Base-by-base conservation (phyloP, 2,329 filamentous ascomycete species). In the Fusarium sambucinum region DNA sequence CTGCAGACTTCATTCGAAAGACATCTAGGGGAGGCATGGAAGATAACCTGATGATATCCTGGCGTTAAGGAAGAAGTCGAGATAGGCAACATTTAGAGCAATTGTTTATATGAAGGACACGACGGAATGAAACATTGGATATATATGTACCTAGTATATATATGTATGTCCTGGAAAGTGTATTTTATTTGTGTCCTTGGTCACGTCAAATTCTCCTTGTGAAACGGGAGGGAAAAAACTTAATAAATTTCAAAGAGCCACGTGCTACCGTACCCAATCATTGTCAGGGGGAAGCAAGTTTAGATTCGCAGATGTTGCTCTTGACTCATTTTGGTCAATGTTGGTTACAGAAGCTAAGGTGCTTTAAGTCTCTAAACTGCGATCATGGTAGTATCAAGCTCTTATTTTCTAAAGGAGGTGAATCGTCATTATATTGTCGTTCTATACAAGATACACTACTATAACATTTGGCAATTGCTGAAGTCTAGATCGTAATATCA, bases 61-160 rank as follows among this genome's bases (percentile, higher is more conserved):
- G 70, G 71, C 70, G 70, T 73, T 73, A 45, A 57, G 46, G 56
- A 51, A 44, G 57, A 47, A 44, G 54, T 54, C 30, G 40, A 63
- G 56, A 59, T 47, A 50, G 60, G 48, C 50, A 55, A 65, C 54
- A 65, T 56, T 27, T 63, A 44, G 25, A 58, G 30, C 51, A 64
- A 56, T 64, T 55, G 56, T 50, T 47, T 47, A 47, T 55, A 59
- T 45, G 59, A 71, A 63, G 44, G 57, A 59, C 53, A 70, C 46
- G 63, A 72, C 54, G 53, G 47, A 68, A 62, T 44, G 63, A 70
- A 55, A 38, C 19, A 45, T 38, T 60, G 55, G 57, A 25, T 41
- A 54, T 27, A 10, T 17, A 19, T 27, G 27, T 38, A 37, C 10
- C 10, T 27, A 27, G 6, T 25, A 27, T 27, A 27, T 21, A 3